These are phyloP conservation scores for Akanthomyces dipterigenus DNA, from an alignment of 2,329 filamentous ascomycete species.

Conservation along the genomic window DNA sequence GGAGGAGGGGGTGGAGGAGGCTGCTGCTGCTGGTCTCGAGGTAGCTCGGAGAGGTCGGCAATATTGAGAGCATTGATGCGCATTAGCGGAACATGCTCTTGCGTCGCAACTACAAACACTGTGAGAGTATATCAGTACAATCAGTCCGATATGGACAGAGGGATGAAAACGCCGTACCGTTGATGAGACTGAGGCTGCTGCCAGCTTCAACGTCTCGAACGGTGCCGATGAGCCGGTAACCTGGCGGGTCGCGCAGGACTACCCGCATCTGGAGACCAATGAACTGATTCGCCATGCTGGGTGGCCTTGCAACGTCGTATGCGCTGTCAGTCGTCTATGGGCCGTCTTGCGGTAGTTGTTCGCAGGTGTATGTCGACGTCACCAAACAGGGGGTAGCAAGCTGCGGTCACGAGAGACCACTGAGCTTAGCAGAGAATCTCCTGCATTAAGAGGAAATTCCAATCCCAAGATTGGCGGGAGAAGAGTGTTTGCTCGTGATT, in stretches of 20 bases:
- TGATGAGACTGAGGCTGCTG: slow-evolving; percentile 60
- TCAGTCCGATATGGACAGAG: neutral
- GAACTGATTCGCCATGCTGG: slow-evolving; percentile 53
- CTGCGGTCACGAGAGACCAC: slow-evolving; percentile 2
- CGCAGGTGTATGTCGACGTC: neutral
- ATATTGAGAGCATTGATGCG: slow-evolving; percentile 43
- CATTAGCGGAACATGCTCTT: slow-evolving; percentile 34
- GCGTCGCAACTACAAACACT: slow-evolving; percentile 36
- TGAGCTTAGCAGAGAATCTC: neutral
- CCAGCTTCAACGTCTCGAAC: slow-evolving; percentile 63
- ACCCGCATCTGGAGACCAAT: slow-evolving; percentile 72
- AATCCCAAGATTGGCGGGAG: neutral
- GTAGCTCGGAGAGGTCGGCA: slow-evolving; percentile 36
- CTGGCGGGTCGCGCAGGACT: slow-evolving; percentile 59
- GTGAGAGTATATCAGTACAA: neutral
- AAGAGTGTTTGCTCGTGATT: neutral
- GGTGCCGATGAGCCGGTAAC: slow-evolving; percentile 59
- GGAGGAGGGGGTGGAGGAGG: slow-evolving; percentile 21
- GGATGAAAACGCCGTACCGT: slow-evolving; percentile 49
- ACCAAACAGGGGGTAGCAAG: neutral
- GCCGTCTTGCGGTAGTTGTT: neutral
- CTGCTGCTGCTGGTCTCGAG: slow-evolving; percentile 21
- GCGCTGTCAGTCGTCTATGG: neutral
- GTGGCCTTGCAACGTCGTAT: neutral
- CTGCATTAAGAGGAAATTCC: slow-evolving; percentile 4